Base-by-base conservation (phyloP, 768 basidiomycete species). In the Boletus pseudopeckii region DNA sequence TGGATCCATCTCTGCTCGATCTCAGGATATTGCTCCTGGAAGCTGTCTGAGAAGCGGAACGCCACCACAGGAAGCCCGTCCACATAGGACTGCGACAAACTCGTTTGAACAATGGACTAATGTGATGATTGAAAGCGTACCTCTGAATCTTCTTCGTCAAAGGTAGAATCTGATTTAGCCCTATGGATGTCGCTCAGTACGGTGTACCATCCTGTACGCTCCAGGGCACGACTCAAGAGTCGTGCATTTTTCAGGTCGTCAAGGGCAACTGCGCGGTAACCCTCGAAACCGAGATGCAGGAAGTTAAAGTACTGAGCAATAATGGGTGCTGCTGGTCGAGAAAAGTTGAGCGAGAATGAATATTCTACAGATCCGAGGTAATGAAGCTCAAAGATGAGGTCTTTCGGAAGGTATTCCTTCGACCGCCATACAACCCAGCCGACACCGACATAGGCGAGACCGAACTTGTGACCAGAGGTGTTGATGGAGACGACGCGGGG, bases 371-470 rank as follows among this genome's bases (percentile, higher is more conserved):
- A 76, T 41, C 76, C 76, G 30, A 75, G 71, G 69, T 77, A 81
- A 65, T 81, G 74, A 22, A 79, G 71, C 64, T 78, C 85, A 53
- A 87, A 87, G 59, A 87, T 83, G 56, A 87, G 78, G 56, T 87
- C 86, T 62, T 85, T 84, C 5, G 84, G 86, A 28, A 87, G 75
- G 63, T 70, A 74, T 47, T 77, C 65, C 60, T 79, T 76, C 47
- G 78, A 74, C 24, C 84, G 72, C 82, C 82, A 86, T 56, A 86
- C 68, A 40, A 85, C 76, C 80, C 82, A 85, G 20, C 85, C 86
- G n/a, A 82, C 76, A 50, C 80, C 80, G 30, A 79, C 77, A 57
- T 80, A 81, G 5, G 78, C 64, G 42, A 82, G 72, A 49, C 82
- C 81, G 52, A 80, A 85, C 62, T 83, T 84, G 72, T 84, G 83